Percentiles rank a stretch among this genome's conserved stretches.
phyloP scores from a whole-genome alignment of 2,329 filamentous ascomycete genomes.

The Calonectria crousiana region DNA sequence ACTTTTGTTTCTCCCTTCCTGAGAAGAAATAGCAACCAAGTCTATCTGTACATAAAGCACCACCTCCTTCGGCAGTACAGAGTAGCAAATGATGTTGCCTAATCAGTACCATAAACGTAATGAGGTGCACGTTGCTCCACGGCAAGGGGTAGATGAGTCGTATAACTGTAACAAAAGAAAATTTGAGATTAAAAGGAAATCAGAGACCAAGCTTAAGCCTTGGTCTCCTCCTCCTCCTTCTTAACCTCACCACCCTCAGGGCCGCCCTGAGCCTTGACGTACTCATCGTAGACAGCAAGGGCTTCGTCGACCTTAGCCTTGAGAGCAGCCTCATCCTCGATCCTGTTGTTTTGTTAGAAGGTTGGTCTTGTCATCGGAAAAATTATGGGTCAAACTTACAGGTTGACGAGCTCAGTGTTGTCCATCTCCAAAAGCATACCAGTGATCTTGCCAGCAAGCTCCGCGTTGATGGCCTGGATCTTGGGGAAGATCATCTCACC shows the following conservation, averaged over 20 bases:
- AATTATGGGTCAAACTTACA: constrained; percentile 74
- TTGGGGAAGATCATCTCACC: constrained; percentile 99
- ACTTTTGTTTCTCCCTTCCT: constrained; percentile 52
- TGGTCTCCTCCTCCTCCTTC: constrained; percentile 63
- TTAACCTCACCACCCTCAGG: constrained; percentile 53
- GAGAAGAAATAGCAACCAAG: constrained; percentile 55
- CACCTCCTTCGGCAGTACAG: constrained; percentile 40
- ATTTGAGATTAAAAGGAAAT: constrained; percentile 31
- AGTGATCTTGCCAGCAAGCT: constrained; percentile 98
- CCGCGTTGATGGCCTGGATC: constrained; percentile 94
- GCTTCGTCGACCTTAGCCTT: constrained; percentile 98
- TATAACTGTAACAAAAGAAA: constrained; percentile 49
- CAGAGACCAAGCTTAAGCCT: constrained; percentile 51
- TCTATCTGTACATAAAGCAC: constrained; percentile 57
- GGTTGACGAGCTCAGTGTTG: constrained; percentile 90
- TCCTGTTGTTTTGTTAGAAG: constrained; percentile 63
- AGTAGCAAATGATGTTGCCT: constrained; percentile 46
- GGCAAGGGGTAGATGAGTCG: constrained; percentile 43
- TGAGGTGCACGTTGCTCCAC: constrained; percentile 41
- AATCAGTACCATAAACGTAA: constrained; percentile 42
- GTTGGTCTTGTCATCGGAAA: constrained; percentile 31
- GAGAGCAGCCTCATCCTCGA: constrained; percentile 89
- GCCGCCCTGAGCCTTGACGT: constrained; percentile 85
- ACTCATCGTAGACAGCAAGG: constrained; percentile 97
- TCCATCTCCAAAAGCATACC: constrained; percentile 99